Conservation (phyloP, 139 green algal genomes). For the Gonium pectorale region DNA sequence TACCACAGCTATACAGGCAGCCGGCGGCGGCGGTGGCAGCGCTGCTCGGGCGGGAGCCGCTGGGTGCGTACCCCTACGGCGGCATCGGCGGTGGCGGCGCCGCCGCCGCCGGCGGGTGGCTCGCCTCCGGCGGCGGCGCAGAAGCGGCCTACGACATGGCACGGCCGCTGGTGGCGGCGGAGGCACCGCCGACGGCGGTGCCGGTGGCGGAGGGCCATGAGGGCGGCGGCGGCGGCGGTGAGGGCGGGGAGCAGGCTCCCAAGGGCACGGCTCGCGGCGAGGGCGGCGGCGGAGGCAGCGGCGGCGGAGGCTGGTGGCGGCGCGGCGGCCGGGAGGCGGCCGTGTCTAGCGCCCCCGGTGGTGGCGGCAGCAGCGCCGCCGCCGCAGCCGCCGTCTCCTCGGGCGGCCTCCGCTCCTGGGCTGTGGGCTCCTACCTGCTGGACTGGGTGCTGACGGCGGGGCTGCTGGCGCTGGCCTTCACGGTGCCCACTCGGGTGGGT, state of each 20-base stretch:
- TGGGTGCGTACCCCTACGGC: too few relatives aligned
- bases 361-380: too few relatives aligned
- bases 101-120: too few relatives aligned
- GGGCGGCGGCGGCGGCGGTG: too few relatives aligned
- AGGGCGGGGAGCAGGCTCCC: too few relatives aligned
- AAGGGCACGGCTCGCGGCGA: neutral
- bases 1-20: too few relatives aligned
- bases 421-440: neutral
- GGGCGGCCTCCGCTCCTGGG: too few relatives aligned
- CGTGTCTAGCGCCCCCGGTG: too few relatives aligned
- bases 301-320: neutral
- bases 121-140: neutral
- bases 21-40: too few relatives aligned
- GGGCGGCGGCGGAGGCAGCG: neutral
- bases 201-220: neutral
- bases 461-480: conserved; percentile 2
- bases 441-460: conserved; percentile 28
- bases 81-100: neutral
- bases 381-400: too few relatives aligned
- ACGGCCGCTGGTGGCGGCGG: neutral
- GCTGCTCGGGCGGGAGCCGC: too few relatives aligned
- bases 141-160: neutral
- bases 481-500: conserved; percentile 9
- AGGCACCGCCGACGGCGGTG: neutral
- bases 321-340: neutral